A percentile compares a stretch with the other conserved stretches of the same genome.
phyloP scores from a whole-genome alignment of 140 eudicot genomes.

The Erigeron philadelphicus region DNA sequence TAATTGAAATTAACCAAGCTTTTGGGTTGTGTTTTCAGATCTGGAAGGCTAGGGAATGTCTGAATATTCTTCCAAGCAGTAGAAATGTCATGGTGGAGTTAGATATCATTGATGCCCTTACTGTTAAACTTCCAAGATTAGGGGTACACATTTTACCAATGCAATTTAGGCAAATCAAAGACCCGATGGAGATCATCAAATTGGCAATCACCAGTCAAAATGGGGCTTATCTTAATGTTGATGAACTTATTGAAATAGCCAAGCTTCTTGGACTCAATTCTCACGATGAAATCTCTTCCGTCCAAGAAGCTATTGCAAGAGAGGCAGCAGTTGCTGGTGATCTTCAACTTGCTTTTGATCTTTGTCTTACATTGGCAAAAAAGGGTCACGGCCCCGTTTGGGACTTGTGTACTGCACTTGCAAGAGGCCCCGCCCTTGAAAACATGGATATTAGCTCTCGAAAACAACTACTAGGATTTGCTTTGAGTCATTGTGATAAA shows the following conservation, averaged over 20 bases:
- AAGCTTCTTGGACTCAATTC: slow-evolving; percentile 90
- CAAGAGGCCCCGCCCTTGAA: slow-evolving; percentile 87
- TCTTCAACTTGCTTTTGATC: slow-evolving; percentile 86
- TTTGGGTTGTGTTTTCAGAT: slow-evolving; percentile 49
- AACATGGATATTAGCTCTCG: slow-evolving; percentile 68
- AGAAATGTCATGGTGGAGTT: slow-evolving; percentile 74
- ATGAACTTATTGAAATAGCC: slow-evolving; percentile 80
- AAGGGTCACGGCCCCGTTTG: slow-evolving; percentile 91
- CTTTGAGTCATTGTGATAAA: slow-evolving; percentile 92
- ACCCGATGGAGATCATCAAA: slow-evolving; percentile 89
- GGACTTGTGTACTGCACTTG: slow-evolving; percentile 97
- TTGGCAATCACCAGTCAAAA: slow-evolving; percentile 75
- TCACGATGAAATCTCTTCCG: slow-evolving; percentile 79
- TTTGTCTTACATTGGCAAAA: slow-evolving; percentile 77
- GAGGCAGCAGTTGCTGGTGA: slow-evolving; percentile 99
- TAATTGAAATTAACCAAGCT: slow-evolving; percentile 10
- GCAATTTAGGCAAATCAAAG: slow-evolving; percentile 90
- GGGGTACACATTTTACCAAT: slow-evolving; percentile 84
- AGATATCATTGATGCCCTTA: slow-evolving; percentile 77
- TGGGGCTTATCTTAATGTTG: slow-evolving; percentile 81
- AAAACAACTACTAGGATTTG: slow-evolving; percentile 88
- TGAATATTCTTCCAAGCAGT: slow-evolving; percentile 70
- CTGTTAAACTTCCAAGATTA: slow-evolving; percentile 79
- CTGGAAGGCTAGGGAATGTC: slow-evolving; percentile 97
- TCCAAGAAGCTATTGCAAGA: slow-evolving; percentile 96